Base-by-base conservation (phyloP, 345 rosid species). In the Abelmoschus esculentus region DNA sequence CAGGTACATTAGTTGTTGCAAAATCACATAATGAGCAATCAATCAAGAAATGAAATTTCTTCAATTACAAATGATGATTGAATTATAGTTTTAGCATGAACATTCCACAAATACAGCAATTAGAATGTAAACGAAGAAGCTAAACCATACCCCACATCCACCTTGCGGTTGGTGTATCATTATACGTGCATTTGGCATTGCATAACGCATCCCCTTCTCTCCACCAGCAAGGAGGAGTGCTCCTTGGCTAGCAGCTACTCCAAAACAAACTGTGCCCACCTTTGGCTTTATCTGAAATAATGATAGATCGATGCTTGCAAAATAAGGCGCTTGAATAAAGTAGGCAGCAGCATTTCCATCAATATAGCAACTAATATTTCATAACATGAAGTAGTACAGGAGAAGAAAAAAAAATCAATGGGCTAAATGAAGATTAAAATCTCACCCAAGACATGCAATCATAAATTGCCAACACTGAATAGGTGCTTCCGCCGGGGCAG, bases 371-470 rank as follows among this genome's bases (percentile, higher is more conserved):
- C 10, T 12, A 42, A 42, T 5, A 19, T 42, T 15, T 22, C 68
- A 44, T 13, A 63, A 14, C 18, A 64, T 12, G 19, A 10, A 65
- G 36, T 46, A 26, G 8, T 26, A 44, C 18, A 31, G 26, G 44
- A 46, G 26, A n/a, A n/a, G 0, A 18, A 26, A 62, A 36, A 42
- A 8, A 62, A 49, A 74, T 5, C 36, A 26, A 67, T 67, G 46
- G 34, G 36, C 14, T 50, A 14, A 53, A 19, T 47, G 26, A 61
- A 17, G 7, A 28, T 36, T 65, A 64, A 65, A 76, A 71, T 73
- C 86, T 74, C 80, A 91, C 99, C 96, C 92, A 91, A 52, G 91
- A 91, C 92, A 91, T 91, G 86, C 97, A 88, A 75, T 95, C 99
- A 80, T 95, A 95, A 60, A 91, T 88, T 61, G 92, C 97, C 83